phyloP scores from a whole-genome alignment of 805 yeast species.

The Lachancea thermotolerans region DNA sequence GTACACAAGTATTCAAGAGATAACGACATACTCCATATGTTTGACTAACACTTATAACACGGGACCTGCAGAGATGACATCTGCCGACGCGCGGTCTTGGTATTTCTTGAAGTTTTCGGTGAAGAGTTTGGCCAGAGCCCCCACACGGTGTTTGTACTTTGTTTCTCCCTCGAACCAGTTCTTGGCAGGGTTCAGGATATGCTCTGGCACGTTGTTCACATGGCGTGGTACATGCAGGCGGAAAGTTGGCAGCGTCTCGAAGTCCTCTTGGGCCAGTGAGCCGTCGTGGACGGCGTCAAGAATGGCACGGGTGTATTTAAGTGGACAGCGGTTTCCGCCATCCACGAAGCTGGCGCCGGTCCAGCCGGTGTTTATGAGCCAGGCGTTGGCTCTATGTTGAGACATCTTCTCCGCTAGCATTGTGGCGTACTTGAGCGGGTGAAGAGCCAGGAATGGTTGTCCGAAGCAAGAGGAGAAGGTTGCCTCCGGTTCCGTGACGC shows the following conservation, averaged over 20 bases:
- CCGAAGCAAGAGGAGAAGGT: slow-evolving; percentile 98
- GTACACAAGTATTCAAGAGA: not conserved
- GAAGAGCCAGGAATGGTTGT: slow-evolving; percentile 96
- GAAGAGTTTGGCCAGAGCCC: slow-evolving; percentile 67
- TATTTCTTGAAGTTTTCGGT: slow-evolving; percentile 83
- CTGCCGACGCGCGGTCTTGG: slow-evolving; percentile 71
- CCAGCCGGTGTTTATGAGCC: slow-evolving; percentile 99
- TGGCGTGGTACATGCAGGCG: slow-evolving; percentile 80
- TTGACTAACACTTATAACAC: not conserved
- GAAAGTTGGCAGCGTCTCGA: slow-evolving; percentile 79
- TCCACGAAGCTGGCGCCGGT: slow-evolving; percentile 85
- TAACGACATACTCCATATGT: not conserved
- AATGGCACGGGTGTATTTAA: slow-evolving; percentile 95
- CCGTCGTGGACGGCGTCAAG: slow-evolving; percentile 93
- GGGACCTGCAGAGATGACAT: slow-evolving; percentile 94
- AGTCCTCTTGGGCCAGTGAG: slow-evolving; percentile 69
- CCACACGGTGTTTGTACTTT: slow-evolving; percentile 49
- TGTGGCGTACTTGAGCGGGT: slow-evolving; percentile 96
- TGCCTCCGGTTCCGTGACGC: slow-evolving; percentile 96
- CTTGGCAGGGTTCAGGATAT: slow-evolving; percentile 78
- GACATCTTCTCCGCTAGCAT: slow-evolving; percentile 91
- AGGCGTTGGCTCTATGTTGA: slow-evolving; percentile 82
- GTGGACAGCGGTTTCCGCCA: slow-evolving; percentile 97
- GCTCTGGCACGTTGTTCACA: slow-evolving; percentile 70
- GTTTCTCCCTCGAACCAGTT: slow-evolving; percentile 62